These are phyloP conservation scores for Peltaster fructicola DNA, from an alignment of 2,329 filamentous ascomycete species.

Conservation along the genomic window DNA sequence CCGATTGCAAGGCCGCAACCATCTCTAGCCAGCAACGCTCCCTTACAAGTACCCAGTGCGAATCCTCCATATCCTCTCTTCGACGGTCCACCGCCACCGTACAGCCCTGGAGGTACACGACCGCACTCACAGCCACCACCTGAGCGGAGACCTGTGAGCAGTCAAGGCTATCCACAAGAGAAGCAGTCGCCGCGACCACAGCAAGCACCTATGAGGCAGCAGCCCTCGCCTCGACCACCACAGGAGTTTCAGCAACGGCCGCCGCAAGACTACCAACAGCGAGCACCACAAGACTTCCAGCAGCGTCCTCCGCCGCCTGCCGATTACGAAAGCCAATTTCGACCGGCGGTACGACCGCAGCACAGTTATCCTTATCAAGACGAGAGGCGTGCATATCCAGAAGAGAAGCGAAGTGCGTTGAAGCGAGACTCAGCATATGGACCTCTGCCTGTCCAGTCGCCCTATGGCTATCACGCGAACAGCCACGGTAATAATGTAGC, in stretches of 20 bases:
- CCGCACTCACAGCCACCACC: slow-evolving; percentile 6
- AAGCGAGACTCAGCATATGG: too few species aligned
- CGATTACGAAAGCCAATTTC: not conserved
- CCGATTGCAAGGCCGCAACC: not conserved
- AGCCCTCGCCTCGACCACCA: slow-evolving; percentile 4
- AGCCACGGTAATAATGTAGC: not conserved
- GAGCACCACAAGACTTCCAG: slow-evolving; percentile 2
- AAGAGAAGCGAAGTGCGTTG: too few species aligned
- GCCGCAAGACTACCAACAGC: slow-evolving; percentile 7
- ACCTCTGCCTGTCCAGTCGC: too few species aligned
- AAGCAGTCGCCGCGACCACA: slow-evolving; percentile 11
- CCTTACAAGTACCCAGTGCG: slow-evolving; percentile 3
- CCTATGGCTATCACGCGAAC: not conserved
- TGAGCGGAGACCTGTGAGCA: not conserved
- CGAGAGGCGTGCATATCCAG: too few species aligned
- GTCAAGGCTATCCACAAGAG: slow-evolving; percentile 12
- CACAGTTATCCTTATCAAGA: not conserved
- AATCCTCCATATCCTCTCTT: slow-evolving; percentile 5
- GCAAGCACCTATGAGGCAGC: not conserved
- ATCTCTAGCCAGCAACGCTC: not conserved
- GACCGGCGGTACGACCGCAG: slow-evolving; percentile 1
- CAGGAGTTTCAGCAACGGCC: not conserved
- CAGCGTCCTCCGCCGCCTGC: slow-evolving; percentile 1
- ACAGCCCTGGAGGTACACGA: slow-evolving; percentile 2
- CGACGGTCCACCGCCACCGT: slow-evolving; percentile 6